These are phyloP conservation scores for Teratosphaeria zuluensis DNA, from an alignment of 2,329 filamentous ascomycete species.

Conservation along the genomic window DNA sequence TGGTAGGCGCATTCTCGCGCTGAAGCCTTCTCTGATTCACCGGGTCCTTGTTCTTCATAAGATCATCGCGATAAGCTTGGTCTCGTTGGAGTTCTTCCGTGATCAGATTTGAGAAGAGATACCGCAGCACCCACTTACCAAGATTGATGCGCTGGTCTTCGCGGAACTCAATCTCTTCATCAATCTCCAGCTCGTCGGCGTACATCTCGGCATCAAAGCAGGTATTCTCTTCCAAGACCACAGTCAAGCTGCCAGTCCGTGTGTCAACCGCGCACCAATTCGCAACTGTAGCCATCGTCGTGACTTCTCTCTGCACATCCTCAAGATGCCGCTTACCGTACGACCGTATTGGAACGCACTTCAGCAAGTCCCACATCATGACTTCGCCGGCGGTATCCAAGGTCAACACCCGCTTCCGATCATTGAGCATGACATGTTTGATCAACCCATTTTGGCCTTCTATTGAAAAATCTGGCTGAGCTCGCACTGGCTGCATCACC, in stretches of 20 bases:
- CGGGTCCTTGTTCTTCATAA: conserved; percentile 46
- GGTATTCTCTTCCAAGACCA: conserved; percentile 85
- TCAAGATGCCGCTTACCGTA: conserved; percentile 92
- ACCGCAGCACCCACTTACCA: conserved; percentile 90
- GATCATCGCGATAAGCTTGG: conserved; percentile 56
- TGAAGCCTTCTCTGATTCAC: conserved; percentile 50
- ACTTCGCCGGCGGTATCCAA: conserved; percentile 93
- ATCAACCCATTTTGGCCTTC: conserved; percentile 92
- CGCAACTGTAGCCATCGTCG: conserved; percentile 78
- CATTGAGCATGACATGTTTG: conserved; percentile 85
- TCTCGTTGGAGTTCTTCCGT: conserved; percentile 85
- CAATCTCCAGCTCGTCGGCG: conserved; percentile 72
- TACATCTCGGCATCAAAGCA: conserved; percentile 98
- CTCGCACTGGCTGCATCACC: conserved; percentile 29
- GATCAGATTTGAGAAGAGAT: conserved; percentile 80
- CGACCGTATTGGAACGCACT: conserved; percentile 77
- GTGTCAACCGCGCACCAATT: conserved; percentile 97
- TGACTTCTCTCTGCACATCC: conserved; percentile 77
- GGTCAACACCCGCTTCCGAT: conserved; percentile 79
- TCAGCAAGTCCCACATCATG: conserved; percentile 84
- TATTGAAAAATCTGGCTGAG: conserved; percentile 49
- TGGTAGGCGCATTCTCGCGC: conserved; percentile 49
- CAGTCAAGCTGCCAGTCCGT: conserved; percentile 81
- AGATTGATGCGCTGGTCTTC: conserved; percentile 96
- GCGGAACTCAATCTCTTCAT: conserved; percentile 67